phyloP scores from a whole-genome alignment of 441 rosid species.

The Brassica hybrid region DNA sequence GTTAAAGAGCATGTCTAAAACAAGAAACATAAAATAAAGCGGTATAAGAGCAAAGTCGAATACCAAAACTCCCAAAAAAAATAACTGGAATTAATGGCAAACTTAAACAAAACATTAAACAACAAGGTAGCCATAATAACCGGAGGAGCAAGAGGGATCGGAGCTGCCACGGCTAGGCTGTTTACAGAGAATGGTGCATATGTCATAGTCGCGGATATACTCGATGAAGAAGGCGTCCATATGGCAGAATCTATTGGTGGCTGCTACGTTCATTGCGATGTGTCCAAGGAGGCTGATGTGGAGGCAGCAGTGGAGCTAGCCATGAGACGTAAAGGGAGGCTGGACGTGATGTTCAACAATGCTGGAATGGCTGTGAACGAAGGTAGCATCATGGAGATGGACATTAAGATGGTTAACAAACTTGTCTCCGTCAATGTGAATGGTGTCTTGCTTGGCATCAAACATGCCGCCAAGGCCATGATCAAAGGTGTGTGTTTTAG shows the following conservation, averaged over 20 bases:
- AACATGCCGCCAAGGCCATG: slow-evolving; percentile 82
- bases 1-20: slow-evolving; percentile 30
- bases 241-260: slow-evolving; percentile 71
- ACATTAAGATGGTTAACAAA: slow-evolving; percentile 52
- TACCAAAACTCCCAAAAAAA: neutral
- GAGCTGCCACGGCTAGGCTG: slow-evolving; percentile 75
- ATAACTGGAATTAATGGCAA: slow-evolving; percentile 14
- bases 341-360: slow-evolving; percentile 80
- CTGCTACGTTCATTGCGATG: slow-evolving; percentile 75
- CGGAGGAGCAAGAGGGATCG: slow-evolving; percentile 92
- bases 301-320: slow-evolving; percentile 67
- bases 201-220: slow-evolving; percentile 73
- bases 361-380: slow-evolving; percentile 63
- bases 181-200: slow-evolving; percentile 74
- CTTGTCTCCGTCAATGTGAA: slow-evolving; percentile 64
- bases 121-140: slow-evolving; percentile 77
- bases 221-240: slow-evolving; percentile 58
- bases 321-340: slow-evolving; percentile 61
- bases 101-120: slow-evolving; percentile 42
- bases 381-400: slow-evolving; percentile 66
- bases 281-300: slow-evolving; percentile 62
- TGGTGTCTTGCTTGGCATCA: slow-evolving; percentile 71
- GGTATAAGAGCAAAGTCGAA: slow-evolving; percentile 19
- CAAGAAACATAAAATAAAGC: neutral
- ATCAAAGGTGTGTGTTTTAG: slow-evolving; percentile 38